Base-by-base conservation (phyloP, 2,329 filamentous ascomycete species). In the Hypocreales sp. region DNA sequence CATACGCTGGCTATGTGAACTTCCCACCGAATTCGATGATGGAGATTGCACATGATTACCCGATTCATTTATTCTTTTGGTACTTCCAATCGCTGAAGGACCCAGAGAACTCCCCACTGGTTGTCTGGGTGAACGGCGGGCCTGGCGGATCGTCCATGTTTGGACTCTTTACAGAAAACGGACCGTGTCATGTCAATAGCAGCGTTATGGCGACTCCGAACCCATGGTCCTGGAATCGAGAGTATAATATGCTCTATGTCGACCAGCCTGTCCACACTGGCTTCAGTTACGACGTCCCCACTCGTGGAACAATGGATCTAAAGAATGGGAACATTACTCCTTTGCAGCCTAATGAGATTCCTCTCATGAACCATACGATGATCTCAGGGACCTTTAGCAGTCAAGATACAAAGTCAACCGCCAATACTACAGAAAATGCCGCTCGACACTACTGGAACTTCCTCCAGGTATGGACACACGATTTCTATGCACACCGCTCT, bases 121-220 rank as follows among this genome's bases (percentile, higher is more conserved):
- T 63, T 10, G 66, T 79, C 39, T 79, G 70, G 69, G 58, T 78
- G 36, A 75, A 73, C 45, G 72, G 72, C 29, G 72, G 72, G 2
- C 72, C 72, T 1, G 72, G 72, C 8, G 56, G 56, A 24, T 72
- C 65, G 37, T 73, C 68, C 24, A 63, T 77, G 59, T 56, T 70
- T 26, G 71, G 71, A n/a, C 51, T 79, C 29, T 73, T 79, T 39
- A 54, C 58, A 15, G 72, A 74, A 41, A 58, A 63, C 30, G 72
- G 72, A 6, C 60, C 58, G 11, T 68, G 56, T 40, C 47, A 63
- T 35, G 45, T 66, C 17, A 45, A 63, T 28, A 44, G 61, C 34
- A 51, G 63, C 27, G 56, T 55, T 22, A 60, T 66, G 30, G 58
- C 59, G 15, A 73, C 67, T 15, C 54, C 64, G 14, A 62, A 70